Evolutionary conservation across 106 monocot genomes (phyloP).

Genomic region (Dactylorhiza incarnata): DNA sequence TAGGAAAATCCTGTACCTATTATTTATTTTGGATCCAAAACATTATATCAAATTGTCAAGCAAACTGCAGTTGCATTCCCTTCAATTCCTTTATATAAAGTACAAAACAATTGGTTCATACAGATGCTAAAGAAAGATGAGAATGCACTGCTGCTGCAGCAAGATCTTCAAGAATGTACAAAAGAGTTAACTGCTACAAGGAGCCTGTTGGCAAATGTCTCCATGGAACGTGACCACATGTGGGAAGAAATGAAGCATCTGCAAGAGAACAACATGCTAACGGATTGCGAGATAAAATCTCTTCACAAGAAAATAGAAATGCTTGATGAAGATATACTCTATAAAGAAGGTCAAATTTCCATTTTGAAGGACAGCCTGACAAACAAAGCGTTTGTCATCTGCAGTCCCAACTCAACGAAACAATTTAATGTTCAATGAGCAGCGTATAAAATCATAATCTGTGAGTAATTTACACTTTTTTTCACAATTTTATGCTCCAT

Average conservation of each 20-base stretch:
- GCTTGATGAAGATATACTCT: conserved; percentile 68
- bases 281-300: conserved; percentile 35
- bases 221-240: conserved; percentile 53
- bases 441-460: neutral
- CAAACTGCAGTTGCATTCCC: too few relatives aligned
- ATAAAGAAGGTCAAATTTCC: conserved; percentile 78
- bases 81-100: neutral
- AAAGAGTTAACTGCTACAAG: conserved; percentile 42
- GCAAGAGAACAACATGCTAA: conserved; percentile 37
- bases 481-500: neutral
- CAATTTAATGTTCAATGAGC: conserved; percentile 19
- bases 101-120: neutral
- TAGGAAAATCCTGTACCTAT: too few relatives aligned
- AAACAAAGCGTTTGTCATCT: conserved; percentile 35
- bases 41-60: too few relatives aligned
- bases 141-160: conserved; percentile 40
- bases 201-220: conserved; percentile 36
- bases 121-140: conserved; percentile 75
- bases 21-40: too few relatives aligned
- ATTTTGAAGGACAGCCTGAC: conserved; percentile 44
- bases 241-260: conserved; percentile 59
- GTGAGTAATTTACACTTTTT: neutral
- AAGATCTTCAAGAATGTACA: conserved; percentile 43
- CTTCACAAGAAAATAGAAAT: conserved; percentile 68
- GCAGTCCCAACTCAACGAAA: conserved; percentile 26